Evolutionary conservation across 2,329 filamentous ascomycete species (phyloP).

Genomic region (Scedosporium minutisporum): DNA sequence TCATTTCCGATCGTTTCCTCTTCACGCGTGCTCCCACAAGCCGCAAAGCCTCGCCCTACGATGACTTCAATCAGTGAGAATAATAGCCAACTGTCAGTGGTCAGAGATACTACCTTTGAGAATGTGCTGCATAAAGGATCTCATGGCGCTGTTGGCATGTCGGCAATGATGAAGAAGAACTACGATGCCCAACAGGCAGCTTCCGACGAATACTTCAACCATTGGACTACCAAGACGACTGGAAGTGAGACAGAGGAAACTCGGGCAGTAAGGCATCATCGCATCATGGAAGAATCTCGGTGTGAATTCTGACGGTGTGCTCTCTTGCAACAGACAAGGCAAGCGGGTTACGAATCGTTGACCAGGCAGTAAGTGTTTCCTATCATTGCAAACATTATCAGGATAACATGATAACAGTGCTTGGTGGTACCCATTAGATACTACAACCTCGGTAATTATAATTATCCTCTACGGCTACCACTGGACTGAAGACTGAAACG

Average conservation of each 20-base stretch:
- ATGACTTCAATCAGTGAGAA: no score
- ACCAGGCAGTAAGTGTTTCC: slow-evolving; percentile 71
- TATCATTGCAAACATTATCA: background rate
- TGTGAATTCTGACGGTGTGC: background rate
- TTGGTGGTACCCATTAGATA: background rate
- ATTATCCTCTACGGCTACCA: no score
- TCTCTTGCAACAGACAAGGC: slow-evolving; percentile 48
- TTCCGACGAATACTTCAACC: slow-evolving; percentile 89
- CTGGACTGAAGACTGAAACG: no score
- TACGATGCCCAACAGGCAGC: slow-evolving; percentile 64
- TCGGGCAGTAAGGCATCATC: slow-evolving; percentile 52
- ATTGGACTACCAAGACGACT: slow-evolving; percentile 78
- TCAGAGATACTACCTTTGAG: slow-evolving; percentile 73
- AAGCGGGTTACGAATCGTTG: slow-evolving; percentile 82
- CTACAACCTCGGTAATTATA: background rate
- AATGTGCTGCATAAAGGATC: slow-evolving; percentile 74
- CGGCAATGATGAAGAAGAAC: slow-evolving; percentile 77
- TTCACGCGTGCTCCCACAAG: no score
- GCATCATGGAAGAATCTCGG: background rate
- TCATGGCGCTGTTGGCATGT: slow-evolving; percentile 59
- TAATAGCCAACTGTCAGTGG: background rate
- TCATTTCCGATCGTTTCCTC: no score
- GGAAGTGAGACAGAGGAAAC: slow-evolving; percentile 73
- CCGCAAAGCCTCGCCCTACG: no score
- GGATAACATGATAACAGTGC: background rate